Percentiles rank a stretch among this genome's conserved stretches.
Evolutionary conservation across 495 filamentous ascomycete species (phyloP).

Genomic region (Annulohypoxylon moriforme): DNA sequence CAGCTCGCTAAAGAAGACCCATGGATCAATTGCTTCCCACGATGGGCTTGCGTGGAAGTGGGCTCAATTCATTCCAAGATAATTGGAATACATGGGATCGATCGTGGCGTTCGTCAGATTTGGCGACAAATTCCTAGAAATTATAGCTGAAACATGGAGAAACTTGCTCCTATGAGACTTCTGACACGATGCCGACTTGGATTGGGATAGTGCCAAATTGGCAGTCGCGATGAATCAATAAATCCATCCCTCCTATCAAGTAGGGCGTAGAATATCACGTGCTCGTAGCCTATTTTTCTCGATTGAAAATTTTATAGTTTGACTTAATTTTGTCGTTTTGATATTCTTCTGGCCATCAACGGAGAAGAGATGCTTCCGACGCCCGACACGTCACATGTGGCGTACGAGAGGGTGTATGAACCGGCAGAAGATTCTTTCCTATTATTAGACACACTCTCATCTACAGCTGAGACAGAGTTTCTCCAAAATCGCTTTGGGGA

Average conservation of each 20-base stretch:
- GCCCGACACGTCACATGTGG: constrained; percentile 89
- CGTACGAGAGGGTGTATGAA: constrained; percentile 87
- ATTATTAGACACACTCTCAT: constrained; percentile 92
- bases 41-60: background rate
- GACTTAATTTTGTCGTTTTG: constrained; percentile 1
- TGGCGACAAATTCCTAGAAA: background rate
- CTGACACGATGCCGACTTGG: background rate
- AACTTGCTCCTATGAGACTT: background rate
- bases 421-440: constrained; percentile 95
- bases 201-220: background rate
- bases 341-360: constrained; percentile 9
- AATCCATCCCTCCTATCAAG: constrained; percentile 19
- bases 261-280: constrained; percentile 42
- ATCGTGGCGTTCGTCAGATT: background rate
- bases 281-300: constrained; percentile 8
- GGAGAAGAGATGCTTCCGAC: constrained; percentile 80
- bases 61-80: background rate
- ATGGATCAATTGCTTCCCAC: background rate
- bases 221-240: constrained; percentile 16
- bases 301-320: constrained; percentile 44
- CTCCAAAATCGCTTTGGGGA: constrained; percentile 70
- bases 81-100: background rate
- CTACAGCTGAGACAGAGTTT: constrained; percentile 74
- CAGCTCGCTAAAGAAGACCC: background rate
- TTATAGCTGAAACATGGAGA: background rate